phyloP scores from a whole-genome alignment of 75 land plant genomes.

The Cupressus sempervirens region DNA sequence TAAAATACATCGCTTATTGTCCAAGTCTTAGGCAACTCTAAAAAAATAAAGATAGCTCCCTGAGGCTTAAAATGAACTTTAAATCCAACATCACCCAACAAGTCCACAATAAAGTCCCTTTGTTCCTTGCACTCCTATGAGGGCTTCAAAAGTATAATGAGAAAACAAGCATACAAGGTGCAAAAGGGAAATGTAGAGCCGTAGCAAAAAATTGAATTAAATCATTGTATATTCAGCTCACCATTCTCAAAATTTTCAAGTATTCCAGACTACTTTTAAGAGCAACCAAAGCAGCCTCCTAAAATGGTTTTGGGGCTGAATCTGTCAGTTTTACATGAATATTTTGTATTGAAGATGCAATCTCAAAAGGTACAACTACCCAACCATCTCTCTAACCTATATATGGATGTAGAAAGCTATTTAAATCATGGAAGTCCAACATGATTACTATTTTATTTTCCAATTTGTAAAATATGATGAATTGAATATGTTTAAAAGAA shows the following conservation, averaged over 20 bases:
- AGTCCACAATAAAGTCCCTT: slow-evolving; percentile 46
- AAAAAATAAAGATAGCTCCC: slow-evolving; percentile 87
- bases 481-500: background rate
- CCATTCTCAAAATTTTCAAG: slow-evolving; percentile 48
- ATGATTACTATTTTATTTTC: background rate
- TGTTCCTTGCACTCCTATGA: slow-evolving; percentile 64
- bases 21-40: slow-evolving; percentile 61
- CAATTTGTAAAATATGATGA: background rate
- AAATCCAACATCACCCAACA: slow-evolving; percentile 61
- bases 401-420: background rate
- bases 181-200: background rate
- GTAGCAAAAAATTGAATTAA: background rate
- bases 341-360: slow-evolving; percentile 75
- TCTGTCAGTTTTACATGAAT: slow-evolving; percentile 88
- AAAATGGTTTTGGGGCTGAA: slow-evolving; percentile 93
- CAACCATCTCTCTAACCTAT: slow-evolving; percentile 96
- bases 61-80: slow-evolving; percentile 62
- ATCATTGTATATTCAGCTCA: slow-evolving; percentile 20
- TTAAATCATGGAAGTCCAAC: background rate
- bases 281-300: slow-evolving; percentile 89
- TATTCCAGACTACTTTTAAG: slow-evolving; percentile 48
- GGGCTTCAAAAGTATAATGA: background rate
- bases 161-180: background rate
- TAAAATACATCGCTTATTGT: slow-evolving; percentile 61
- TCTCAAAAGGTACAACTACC: slow-evolving; percentile 76